Conservation (phyloP, 176 grass and related monocot genomes). For the Avena sativa region DNA sequence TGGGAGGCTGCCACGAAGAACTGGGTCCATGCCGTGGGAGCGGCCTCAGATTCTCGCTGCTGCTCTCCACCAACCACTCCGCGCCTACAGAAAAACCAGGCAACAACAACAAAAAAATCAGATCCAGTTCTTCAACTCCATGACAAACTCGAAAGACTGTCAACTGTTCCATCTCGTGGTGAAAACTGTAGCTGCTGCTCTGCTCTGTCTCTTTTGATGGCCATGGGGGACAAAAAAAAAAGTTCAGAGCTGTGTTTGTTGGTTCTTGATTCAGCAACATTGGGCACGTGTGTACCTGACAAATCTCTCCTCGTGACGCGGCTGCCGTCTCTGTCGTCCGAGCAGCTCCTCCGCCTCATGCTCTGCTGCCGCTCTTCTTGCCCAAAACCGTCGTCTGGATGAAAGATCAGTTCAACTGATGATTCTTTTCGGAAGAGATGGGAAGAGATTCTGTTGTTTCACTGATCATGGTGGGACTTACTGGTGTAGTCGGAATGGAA, state of each 20-base stretch:
- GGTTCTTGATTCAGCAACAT: background rate
- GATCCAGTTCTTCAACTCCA: background rate
- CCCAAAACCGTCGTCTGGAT: background rate
- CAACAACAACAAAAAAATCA: background rate
- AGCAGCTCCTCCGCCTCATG: conserved; percentile 81
- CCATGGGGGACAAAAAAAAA: conserved; percentile 16
- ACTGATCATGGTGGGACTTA: conserved; percentile 19
- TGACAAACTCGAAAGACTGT: background rate
- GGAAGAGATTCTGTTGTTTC: background rate
- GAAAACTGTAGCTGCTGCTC: background rate
- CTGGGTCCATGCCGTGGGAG: conserved; percentile 28
- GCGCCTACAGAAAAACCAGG: conserved; percentile 27
- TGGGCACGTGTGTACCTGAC: conserved; percentile 48
- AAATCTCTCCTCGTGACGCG: conserved; percentile 54
- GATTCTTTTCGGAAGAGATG: background rate
- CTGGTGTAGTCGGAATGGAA: conserved; percentile 63
- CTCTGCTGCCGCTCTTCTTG: background rate
- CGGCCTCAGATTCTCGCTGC: conserved; percentile 54
- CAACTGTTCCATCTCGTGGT: conserved; percentile 36
- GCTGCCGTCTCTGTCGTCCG: conserved; percentile 75
- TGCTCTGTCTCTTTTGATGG: background rate
- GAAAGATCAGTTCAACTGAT: background rate
- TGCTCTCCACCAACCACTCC: conserved; percentile 71
- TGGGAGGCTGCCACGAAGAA: conserved; percentile 55
- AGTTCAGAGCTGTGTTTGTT: background rate